These are phyloP conservation scores for Pisolithus microcarpus DNA, from an alignment of 768 basidiomycete species.

Conservation along the genomic window DNA sequence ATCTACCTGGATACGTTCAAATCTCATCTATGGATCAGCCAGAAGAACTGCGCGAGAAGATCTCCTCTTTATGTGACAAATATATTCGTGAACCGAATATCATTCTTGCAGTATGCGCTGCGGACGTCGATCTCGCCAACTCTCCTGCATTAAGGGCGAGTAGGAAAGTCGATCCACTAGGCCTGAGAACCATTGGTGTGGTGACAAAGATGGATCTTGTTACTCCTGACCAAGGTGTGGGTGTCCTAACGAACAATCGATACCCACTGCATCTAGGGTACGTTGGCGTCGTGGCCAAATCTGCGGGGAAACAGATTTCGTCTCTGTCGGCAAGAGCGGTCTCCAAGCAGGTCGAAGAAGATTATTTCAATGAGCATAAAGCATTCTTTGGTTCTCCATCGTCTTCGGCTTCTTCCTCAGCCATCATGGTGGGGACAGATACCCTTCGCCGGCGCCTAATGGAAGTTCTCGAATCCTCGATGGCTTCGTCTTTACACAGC, in stretches of 20 bases:
- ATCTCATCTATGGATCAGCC: slow-evolving; percentile 94
- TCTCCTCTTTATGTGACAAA: slow-evolving; percentile 80
- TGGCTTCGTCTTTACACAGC: slow-evolving; percentile 91
- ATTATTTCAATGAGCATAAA: slow-evolving; percentile 58
- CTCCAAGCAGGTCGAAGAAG: slow-evolving; percentile 51
- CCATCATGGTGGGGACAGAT: slow-evolving; percentile 76
- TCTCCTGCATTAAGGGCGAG: slow-evolving; percentile 93
- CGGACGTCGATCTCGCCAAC: slow-evolving; percentile 97
- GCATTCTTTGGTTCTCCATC: slow-evolving; percentile 56
- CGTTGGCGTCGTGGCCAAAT: slow-evolving; percentile 91
- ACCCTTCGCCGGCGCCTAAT: slow-evolving; percentile 86
- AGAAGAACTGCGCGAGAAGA: slow-evolving; percentile 89
- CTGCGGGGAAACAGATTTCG: slow-evolving; percentile 47
- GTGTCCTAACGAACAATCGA: slow-evolving; percentile 78
- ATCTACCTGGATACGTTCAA: slow-evolving; percentile 96
- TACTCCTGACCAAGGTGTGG: slow-evolving; percentile 71
- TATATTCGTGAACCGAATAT: slow-evolving; percentile 99
- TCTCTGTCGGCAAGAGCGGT: slow-evolving; percentile 44
- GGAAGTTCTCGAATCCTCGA: slow-evolving; percentile 96
- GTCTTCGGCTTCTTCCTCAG: slow-evolving; percentile 33
- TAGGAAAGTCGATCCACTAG: slow-evolving; percentile 89
- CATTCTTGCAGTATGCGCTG: slow-evolving; percentile 96
- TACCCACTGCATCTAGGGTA: slow-evolving; percentile 98
- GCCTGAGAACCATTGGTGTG: slow-evolving; percentile 92
- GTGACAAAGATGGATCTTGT: slow-evolving; percentile 99